phyloP scores from a whole-genome alignment of 2,329 filamentous ascomycete genomes.

The Eutypella sp. region DNA sequence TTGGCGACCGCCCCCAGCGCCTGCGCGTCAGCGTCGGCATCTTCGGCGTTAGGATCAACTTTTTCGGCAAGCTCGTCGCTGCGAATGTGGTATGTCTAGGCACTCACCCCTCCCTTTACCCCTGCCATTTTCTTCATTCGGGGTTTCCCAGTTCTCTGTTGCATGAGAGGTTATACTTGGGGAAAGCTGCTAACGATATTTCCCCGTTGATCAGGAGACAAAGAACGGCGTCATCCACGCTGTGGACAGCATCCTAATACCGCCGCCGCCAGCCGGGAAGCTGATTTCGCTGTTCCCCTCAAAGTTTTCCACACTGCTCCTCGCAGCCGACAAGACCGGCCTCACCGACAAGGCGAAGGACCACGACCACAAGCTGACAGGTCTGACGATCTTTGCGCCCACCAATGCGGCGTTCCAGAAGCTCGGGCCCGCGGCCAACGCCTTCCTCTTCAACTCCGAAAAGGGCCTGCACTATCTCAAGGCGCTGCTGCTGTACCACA shows the following conservation, averaged over 20 bases:
- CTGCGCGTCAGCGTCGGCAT: constrained; percentile 62
- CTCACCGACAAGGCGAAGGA: constrained; percentile 38
- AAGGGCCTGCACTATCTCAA: constrained; percentile 70
- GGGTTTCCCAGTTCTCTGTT: no score
- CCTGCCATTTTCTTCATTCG: no score
- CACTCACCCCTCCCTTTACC: no score
- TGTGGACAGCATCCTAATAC: constrained; percentile 69
- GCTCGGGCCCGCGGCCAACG: constrained; percentile 68
- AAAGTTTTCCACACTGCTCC: constrained; percentile 72
- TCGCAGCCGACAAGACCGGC: constrained; percentile 70
- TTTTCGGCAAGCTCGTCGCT: constrained; percentile 65
- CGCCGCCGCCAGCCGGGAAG: constrained; percentile 58
- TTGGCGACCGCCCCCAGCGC: constrained; percentile 66
- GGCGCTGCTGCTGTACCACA: constrained; percentile 49
- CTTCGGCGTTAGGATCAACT: constrained; percentile 67
- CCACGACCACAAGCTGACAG: constrained; percentile 41
- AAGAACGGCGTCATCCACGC: constrained; percentile 80
- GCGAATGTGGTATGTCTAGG: constrained; percentile 66
- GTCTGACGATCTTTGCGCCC: constrained; percentile 77
- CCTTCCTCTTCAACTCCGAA: constrained; percentile 76
- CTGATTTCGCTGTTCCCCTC: constrained; percentile 60
- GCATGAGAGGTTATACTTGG: no score
- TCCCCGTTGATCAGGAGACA: constrained; percentile 44
- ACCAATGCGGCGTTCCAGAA: constrained; percentile 74
- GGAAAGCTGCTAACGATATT: constrained; percentile 6